These are phyloP conservation scores for Talaromyces sp. DNA, from an alignment of 2,329 filamentous ascomycete species.

Conservation along the genomic window DNA sequence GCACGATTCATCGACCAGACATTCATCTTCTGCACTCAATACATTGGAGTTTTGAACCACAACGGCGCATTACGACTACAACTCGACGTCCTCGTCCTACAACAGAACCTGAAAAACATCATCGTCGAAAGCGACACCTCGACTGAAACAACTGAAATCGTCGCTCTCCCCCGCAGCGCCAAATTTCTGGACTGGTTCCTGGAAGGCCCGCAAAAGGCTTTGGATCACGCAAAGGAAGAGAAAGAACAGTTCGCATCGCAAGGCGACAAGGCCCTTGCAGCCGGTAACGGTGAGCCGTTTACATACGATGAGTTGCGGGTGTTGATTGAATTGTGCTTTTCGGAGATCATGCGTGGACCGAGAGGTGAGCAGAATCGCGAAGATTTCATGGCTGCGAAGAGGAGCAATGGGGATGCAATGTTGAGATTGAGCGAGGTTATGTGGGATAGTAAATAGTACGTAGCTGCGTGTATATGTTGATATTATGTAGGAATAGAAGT, in stretches of 20 bases:
- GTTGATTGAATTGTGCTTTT: slow-evolving; percentile 48
- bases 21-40: slow-evolving; percentile 69
- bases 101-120: slow-evolving; percentile 95
- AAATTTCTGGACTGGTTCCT: slow-evolving; percentile 52
- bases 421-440: slow-evolving; percentile 48
- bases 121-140: slow-evolving; percentile 41
- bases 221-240: slow-evolving; percentile 47
- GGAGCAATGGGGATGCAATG: slow-evolving; percentile 45
- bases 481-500: not conserved
- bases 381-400: slow-evolving; percentile 48
- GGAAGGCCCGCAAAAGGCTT: slow-evolving; percentile 45
- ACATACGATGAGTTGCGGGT: slow-evolving; percentile 48
- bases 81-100: slow-evolving; percentile 89
- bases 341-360: slow-evolving; percentile 44
- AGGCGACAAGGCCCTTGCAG: slow-evolving; percentile 34
- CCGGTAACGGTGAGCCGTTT: slow-evolving; percentile 44
- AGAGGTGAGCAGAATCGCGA: slow-evolving; percentile 44
- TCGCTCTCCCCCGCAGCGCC: slow-evolving; percentile 45
- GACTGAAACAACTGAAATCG: slow-evolving; percentile 32
- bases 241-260: slow-evolving; percentile 42
- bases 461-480: not conserved
- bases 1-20: slow-evolving; percentile 75
- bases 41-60: slow-evolving; percentile 78
- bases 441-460: slow-evolving; percentile 44
- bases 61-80: slow-evolving; percentile 84